phyloP scores from a whole-genome alignment of 2,329 filamentous ascomycete species.

The Emericellopsis cladophorae region DNA sequence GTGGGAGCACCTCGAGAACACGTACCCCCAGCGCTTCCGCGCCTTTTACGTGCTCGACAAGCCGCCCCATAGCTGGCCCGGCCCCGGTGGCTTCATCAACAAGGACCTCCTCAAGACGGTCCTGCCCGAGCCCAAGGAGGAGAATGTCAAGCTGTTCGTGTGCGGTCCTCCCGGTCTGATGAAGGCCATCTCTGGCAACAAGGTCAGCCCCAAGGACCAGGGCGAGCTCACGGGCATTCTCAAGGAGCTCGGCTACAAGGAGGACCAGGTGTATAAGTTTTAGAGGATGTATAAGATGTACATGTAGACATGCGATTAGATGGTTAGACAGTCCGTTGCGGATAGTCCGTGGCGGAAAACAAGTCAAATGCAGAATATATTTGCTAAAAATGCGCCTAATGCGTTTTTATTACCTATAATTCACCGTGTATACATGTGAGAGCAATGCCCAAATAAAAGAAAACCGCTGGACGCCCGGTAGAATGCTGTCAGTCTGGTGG shows the following conservation, averaged over 20 bases:
- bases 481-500: too few species aligned
- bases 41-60: constrained; percentile 91
- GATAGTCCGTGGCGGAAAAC: too few species aligned
- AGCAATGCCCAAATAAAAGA: too few species aligned
- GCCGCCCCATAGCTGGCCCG: constrained; percentile 60
- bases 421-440: too few species aligned
- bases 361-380: too few species aligned
- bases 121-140: constrained; percentile 79
- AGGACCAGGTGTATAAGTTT: constrained; percentile 91
- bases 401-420: too few species aligned
- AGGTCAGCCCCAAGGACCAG: constrained; percentile 89
- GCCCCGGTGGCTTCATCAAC: constrained; percentile 67
- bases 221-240: constrained; percentile 75
- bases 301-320: too few species aligned
- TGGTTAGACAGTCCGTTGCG: too few species aligned
- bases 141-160: constrained; percentile 93
- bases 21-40: constrained; percentile 86
- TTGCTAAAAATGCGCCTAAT: too few species aligned
- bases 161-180: constrained; percentile 89
- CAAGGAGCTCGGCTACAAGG: constrained; percentile 60
- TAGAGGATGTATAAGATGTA: constrained; percentile 21
- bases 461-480: too few species aligned
- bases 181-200: constrained; percentile 80
- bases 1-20: constrained; percentile 80
- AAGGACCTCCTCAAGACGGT: constrained; percentile 94